These are phyloP conservation scores for Fraxinus nigra DNA, from an alignment of 305 asterid species.

Conservation along the genomic window DNA sequence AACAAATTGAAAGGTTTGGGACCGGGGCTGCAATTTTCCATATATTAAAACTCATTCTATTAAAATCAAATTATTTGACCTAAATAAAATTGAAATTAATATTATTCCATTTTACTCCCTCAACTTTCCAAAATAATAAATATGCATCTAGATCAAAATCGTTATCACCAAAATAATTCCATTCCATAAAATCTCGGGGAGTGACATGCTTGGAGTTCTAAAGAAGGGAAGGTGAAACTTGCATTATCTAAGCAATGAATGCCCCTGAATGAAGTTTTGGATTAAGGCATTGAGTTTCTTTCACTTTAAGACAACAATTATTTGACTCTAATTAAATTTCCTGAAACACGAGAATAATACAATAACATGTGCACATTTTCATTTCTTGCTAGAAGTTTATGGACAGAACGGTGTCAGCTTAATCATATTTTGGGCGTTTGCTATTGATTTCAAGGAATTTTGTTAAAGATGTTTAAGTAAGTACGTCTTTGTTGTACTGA, in stretches of 20 bases:
- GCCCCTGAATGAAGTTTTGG: background rate
- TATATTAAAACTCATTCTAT: too few species aligned
- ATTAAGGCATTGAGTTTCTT: background rate
- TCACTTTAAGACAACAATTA: background rate
- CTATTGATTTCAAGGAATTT: background rate
- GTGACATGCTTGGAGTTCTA: background rate
- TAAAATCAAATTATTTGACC: too few species aligned
- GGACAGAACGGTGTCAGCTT: background rate
- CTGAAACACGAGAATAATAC: background rate
- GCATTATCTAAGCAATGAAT: background rate
- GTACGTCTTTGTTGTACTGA: background rate
- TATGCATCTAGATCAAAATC: too few species aligned
- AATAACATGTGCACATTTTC: background rate
- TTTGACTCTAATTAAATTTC: background rate
- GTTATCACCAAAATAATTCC: too few species aligned
- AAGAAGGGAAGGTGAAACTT: background rate
- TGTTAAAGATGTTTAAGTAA: background rate
- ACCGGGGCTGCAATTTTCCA: too few species aligned
- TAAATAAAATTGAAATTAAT: too few species aligned
- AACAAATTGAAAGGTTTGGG: too few species aligned
- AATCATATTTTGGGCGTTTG: background rate
- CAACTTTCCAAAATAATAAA: too few species aligned
- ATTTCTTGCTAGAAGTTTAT: background rate
- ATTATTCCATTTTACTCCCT: too few species aligned
- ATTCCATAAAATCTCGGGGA: too few species aligned